phyloP scores from a whole-genome alignment of 2,329 filamentous ascomycete genomes.

The Aspergillus unguis region DNA sequence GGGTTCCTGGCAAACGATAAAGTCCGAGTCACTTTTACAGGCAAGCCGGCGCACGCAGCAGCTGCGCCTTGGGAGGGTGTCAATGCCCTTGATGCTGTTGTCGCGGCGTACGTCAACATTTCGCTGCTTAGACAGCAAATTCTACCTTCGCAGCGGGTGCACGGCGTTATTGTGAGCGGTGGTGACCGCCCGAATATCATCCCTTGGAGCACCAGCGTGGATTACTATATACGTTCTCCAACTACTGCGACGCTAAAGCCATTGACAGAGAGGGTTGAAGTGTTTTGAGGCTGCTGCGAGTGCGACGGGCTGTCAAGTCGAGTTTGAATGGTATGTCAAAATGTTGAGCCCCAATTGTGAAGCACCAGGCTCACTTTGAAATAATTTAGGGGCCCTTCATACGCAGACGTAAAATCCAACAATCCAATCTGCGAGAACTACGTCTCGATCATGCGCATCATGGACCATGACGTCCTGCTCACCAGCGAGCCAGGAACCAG shows the following conservation, averaged over 20 bases:
- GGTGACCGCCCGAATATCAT: constrained; percentile 56
- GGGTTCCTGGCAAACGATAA: constrained; percentile 32
- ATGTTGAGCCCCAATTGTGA: too few relatives aligned
- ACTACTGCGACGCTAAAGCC: constrained; percentile 37
- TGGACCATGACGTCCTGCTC: constrained; percentile 25
- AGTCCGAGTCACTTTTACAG: constrained; percentile 42
- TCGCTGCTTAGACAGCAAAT: constrained; percentile 55
- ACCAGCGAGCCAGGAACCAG: constrained; percentile 17
- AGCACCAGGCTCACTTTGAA: neutral
- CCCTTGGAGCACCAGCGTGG: constrained; percentile 47
- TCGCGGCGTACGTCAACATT: constrained; percentile 45
- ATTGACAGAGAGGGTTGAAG: constrained; percentile 25
- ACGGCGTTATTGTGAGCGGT: constrained; percentile 52
- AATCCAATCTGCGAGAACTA: constrained; percentile 30
- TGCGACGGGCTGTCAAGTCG: constrained; percentile 31
- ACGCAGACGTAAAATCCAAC: constrained; percentile 30
- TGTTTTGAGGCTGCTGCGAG: constrained; percentile 33
- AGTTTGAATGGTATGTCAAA: constrained; percentile 24
- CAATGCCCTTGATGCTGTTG: constrained; percentile 57
- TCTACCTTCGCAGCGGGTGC: constrained; percentile 48
- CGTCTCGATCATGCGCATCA: constrained; percentile 27
- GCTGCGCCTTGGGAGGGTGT: constrained; percentile 55
- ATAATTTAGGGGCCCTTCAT: constrained; percentile 25
- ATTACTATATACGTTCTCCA: constrained; percentile 45
- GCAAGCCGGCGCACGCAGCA: constrained; percentile 55